Evolutionary conservation across 1,139 yeast genomes (phyloP).

Genomic region (Debaryomyces robertsiae): DNA sequence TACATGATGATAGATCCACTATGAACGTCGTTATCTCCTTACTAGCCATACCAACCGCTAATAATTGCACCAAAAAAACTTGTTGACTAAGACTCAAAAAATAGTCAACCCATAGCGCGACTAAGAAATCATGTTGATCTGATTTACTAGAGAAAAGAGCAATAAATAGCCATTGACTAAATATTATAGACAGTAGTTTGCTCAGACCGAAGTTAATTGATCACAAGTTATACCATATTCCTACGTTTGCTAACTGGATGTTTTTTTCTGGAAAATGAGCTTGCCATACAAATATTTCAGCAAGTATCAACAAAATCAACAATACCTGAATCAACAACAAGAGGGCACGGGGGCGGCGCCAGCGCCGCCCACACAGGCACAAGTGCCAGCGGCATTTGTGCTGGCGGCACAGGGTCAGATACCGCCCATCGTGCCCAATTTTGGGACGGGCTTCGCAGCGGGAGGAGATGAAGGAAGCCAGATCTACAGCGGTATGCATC

Average conservation of each 20-base stretch:
- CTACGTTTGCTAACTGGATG: too few relatives aligned
- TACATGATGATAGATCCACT: slow-evolving; percentile 51
- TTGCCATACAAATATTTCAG: slow-evolving; percentile 9
- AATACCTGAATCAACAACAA: slow-evolving; percentile 2
- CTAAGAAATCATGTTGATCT: not conserved
- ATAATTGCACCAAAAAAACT: not conserved
- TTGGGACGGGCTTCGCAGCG: not conserved
- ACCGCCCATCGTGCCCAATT: slow-evolving; percentile 5
- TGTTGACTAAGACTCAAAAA: not conserved
- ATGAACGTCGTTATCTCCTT: slow-evolving; percentile 56
- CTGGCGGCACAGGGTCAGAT: not conserved
- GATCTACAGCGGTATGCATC: not conserved
- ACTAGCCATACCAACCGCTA: slow-evolving; percentile 28
- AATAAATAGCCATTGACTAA: slow-evolving; percentile 3
- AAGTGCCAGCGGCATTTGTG: not conserved
- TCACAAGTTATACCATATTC: too few relatives aligned
- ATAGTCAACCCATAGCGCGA: not conserved
- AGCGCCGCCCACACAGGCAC: slow-evolving; percentile 3
- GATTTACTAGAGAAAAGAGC: not conserved
- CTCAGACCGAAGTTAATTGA: not conserved
- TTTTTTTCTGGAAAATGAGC: slow-evolving; percentile 4
- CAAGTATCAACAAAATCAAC: slow-evolving; percentile 4
- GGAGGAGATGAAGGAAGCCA: too few relatives aligned
- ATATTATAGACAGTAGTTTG: not conserved
- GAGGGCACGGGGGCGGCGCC: slow-evolving; percentile 1